Evolutionary conservation across 2,329 filamentous ascomycete species (phyloP).

Genomic region (Cytospora piceicola): DNA sequence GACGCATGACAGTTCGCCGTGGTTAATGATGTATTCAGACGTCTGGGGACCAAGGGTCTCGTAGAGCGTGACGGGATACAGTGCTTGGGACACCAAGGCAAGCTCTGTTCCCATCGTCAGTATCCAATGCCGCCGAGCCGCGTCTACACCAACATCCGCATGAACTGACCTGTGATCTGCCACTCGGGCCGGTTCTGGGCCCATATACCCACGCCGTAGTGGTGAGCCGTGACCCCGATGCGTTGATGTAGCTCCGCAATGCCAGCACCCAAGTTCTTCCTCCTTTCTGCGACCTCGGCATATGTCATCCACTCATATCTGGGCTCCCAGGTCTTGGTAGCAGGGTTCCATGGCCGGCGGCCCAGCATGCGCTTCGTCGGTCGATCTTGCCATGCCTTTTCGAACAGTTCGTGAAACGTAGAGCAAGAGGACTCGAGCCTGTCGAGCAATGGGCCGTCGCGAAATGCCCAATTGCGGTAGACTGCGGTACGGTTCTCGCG

Average conservation of each 20-base stretch:
- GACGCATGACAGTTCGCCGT: conserved; percentile 75
- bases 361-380: conserved; percentile 78
- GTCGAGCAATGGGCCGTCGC: conserved; percentile 70
- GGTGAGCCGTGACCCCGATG: conserved; percentile 66
- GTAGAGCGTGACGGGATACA: conserved; percentile 92
- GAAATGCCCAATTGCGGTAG: conserved; percentile 83
- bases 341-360: conserved; percentile 75
- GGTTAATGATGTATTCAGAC: conserved; percentile 95
- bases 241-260: conserved; percentile 80
- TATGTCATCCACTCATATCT: conserved; percentile 86
- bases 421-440: conserved; percentile 71
- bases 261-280: conserved; percentile 84
- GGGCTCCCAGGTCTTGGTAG: conserved; percentile 71
- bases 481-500: conserved; percentile 71
- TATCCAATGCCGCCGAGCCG: background rate
- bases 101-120: conserved; percentile 62
- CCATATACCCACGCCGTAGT: conserved; percentile 81
- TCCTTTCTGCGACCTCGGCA: conserved; percentile 73
- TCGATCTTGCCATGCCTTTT: conserved; percentile 63
- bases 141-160: background rate
- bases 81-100: conserved; percentile 81
- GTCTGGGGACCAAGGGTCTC: conserved; percentile 91
- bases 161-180: conserved; percentile 72
- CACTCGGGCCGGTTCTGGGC: conserved; percentile 87
- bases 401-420: conserved; percentile 82